Conservation (phyloP, 768 basidiomycete genomes). For the Solioccasus polychromus region DNA sequence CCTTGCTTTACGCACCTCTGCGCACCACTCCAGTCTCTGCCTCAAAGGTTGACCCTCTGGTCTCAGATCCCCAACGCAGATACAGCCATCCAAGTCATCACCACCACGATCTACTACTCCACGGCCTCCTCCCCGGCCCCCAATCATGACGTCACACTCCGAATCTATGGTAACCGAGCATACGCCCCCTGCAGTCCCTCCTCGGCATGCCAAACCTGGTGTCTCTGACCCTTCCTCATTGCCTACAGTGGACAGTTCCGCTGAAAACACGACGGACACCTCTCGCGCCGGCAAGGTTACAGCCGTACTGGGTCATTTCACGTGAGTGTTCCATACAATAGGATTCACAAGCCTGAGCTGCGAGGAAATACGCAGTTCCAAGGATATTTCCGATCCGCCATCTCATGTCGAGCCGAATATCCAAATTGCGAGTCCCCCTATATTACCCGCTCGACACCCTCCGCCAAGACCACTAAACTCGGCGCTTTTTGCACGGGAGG, state of each 20-base stretch:
- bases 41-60: neutral
- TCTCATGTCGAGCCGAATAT: constrained; percentile 26
- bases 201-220: constrained; percentile 15
- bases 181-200: constrained; percentile 12
- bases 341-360: neutral
- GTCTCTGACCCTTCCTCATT: constrained; percentile 6
- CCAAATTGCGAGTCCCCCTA: constrained; percentile 21
- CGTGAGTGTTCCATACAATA: constrained; percentile 10
- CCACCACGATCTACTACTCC: constrained; percentile 19
- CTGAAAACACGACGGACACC: neutral
- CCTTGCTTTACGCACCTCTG: neutral
- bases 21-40: neutral
- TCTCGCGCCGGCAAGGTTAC: constrained; percentile 31
- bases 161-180: constrained; percentile 16
- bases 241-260: neutral
- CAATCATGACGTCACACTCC: constrained; percentile 18
- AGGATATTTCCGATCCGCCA: constrained; percentile 23
- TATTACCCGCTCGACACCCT: constrained; percentile 17
- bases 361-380: constrained; percentile 2
- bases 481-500: constrained; percentile 19
- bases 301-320: constrained; percentile 36
- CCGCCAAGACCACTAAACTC: constrained; percentile 14
- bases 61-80: constrained; percentile 10
- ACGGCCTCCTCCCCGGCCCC: constrained; percentile 12
- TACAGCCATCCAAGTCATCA: constrained; percentile 6